Evolutionary conservation across 768 basidiomycete species (phyloP).

Genomic region (Lactarius psammicola): DNA sequence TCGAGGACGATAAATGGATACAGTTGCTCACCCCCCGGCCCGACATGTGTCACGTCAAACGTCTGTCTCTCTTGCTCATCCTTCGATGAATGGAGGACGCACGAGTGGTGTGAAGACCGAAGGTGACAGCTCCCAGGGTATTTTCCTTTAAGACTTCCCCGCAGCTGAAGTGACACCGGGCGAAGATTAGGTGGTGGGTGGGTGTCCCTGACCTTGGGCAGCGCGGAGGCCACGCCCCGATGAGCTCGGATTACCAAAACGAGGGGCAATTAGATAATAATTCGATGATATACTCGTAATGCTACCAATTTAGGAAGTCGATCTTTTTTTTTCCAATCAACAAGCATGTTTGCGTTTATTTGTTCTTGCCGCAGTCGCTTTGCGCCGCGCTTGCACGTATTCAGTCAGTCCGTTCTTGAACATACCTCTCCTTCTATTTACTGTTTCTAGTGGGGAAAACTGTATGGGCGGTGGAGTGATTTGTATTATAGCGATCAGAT

Average conservation of each 20-base stretch:
- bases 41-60: slow-evolving; percentile 14
- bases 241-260: slow-evolving; percentile 21
- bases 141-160: neutral
- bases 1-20: slow-evolving; percentile 2
- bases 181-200: slow-evolving; percentile 8
- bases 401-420: neutral
- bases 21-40: neutral
- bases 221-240: slow-evolving; percentile 14
- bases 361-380: neutral
- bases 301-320: slow-evolving; percentile 4
- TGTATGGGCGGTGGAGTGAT: neutral
- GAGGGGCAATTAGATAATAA: neutral
- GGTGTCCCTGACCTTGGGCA: neutral
- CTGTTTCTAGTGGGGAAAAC: neutral
- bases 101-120: slow-evolving; percentile 2
- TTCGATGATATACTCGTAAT: slow-evolving; percentile 6
- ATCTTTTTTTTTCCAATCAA: slow-evolving; percentile 12
- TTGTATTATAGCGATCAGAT: slow-evolving; percentile 3
- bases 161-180: slow-evolving; percentile 12
- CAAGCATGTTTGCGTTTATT: slow-evolving; percentile 5
- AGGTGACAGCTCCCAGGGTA: neutral
- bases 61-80: neutral
- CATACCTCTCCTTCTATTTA: neutral
- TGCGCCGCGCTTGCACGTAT: neutral
- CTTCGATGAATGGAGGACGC: slow-evolving; percentile 9